A percentile compares a stretch with the other conserved stretches of the same genome.
These are phyloP conservation scores for Mycena indigotica DNA, from an alignment of 768 basidiomycete genomes.

Conservation along the genomic window DNA sequence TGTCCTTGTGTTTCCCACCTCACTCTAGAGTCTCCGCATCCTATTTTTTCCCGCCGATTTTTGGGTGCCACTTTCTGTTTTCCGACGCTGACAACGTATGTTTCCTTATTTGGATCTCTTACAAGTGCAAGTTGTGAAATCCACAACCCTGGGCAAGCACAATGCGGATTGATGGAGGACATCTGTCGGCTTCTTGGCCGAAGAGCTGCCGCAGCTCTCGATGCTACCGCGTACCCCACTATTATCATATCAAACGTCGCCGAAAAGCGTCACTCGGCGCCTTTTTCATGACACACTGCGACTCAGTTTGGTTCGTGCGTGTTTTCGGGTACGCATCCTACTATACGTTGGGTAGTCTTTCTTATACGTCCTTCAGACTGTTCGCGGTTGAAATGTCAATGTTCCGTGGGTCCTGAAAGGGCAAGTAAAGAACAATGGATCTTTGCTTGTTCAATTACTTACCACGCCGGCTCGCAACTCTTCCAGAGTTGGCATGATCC, in stretches of 20 bases:
- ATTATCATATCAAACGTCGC: no score
- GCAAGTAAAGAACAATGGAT: not conserved
- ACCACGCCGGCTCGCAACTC: conserved; percentile 80
- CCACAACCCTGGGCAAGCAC: not conserved
- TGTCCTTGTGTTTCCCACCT: no score
- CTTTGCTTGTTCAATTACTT: conserved; percentile 7
- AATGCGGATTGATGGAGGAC: not conserved
- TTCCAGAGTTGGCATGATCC: conserved; percentile 75
- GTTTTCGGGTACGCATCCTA: not conserved
- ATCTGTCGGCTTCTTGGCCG: not conserved
- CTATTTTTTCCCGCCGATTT: not conserved
- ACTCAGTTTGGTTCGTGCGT: not conserved
- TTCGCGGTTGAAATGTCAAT: conserved; percentile 26
- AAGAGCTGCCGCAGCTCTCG: no score
- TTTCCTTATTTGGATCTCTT: no score
- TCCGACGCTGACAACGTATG: not conserved
- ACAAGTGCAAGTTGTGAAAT: not conserved
- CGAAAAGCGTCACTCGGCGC: no score
- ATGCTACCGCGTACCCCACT: no score
- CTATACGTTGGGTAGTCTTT: not conserved
- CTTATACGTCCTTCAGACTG: conserved; percentile 29
- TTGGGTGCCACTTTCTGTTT: not conserved
- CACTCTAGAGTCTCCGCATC: no score
- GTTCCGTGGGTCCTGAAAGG: conserved; percentile 11
- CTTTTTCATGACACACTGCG: no score